Evolutionary conservation across 345 rosid species (phyloP), one percentile per base, ranked within the genome.

Genomic region (Excoecaria agallocha): DNA sequence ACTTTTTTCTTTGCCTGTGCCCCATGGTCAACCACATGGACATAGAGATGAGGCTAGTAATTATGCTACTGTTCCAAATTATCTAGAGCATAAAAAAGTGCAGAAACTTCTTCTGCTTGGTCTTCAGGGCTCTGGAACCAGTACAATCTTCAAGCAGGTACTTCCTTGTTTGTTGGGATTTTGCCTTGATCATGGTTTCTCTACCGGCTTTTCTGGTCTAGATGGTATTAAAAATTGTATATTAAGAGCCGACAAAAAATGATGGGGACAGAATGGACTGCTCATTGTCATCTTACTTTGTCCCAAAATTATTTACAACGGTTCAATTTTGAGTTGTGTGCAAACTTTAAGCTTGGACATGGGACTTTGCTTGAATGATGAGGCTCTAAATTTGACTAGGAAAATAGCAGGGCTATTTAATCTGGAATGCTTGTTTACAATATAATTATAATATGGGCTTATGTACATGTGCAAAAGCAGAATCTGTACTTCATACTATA

Each of bases 141-240:
- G 99, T 82, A 95, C 99, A 3, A 82, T 95, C 71, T 95, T 95
- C 83, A 95, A 95, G 90, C 99, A 94, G 95, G 98, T 89, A 76
- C 68, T 82, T 22, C 50, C 59, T 68, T 25, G 5, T 25, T 0
- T 25, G 68, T 54, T 12, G 17, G 61, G 49, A 30, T 46, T 74
- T 77, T 46, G 15, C 6, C 38, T 70, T 12, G 45, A 15, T 41
- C n/a, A 41, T 22, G 13, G 12, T 30, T 48, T 50, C 8, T 67
- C 61, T 45, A 25, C 7, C 45, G 43, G 59, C 55, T 24, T 37
- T 30, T 7, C 11, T 48, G 10, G 13, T 13, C 46, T 51, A 38
- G 17, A 30, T 68, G 30, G 22, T 68, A 37, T 51, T 17, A 1
- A 51, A 43, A 35, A 68, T 38, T 35, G 51, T 68, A 5, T 41